These are phyloP conservation scores for Rosa multiflora DNA, from an alignment of 306 rosid species.

Conservation along the genomic window DNA sequence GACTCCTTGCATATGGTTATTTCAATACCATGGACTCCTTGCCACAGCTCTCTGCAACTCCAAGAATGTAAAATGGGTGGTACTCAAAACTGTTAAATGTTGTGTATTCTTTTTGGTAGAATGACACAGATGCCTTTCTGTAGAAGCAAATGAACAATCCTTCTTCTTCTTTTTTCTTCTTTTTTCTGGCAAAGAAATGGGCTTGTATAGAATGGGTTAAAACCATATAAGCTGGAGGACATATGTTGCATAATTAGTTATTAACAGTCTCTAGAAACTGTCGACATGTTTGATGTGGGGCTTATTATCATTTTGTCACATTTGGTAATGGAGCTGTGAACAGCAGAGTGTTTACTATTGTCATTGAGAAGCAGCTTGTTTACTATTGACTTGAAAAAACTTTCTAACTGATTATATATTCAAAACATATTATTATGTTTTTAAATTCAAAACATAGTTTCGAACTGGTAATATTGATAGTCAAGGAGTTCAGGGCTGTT, in stretches of 20 bases:
- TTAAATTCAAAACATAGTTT: no score
- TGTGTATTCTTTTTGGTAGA: background rate
- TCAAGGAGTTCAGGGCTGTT: conserved; percentile 21
- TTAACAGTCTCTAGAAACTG: background rate
- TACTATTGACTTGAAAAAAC: no score
- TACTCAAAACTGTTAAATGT: no score
- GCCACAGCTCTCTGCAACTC: background rate
- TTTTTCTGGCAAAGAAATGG: background rate
- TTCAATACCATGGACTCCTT: no score
- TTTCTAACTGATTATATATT: no score
- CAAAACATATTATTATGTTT: no score
- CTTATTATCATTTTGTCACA: background rate
- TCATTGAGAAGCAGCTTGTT: background rate
- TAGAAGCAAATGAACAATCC: background rate
- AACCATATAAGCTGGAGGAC: background rate
- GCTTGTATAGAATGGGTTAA: background rate
- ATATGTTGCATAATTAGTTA: background rate
- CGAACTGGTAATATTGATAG: conserved; percentile 19
- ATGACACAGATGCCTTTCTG: background rate
- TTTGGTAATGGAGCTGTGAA: background rate
- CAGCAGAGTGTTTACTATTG: background rate
- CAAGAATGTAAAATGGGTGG: no score
- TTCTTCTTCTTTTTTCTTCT: no score
- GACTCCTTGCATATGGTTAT: no score
- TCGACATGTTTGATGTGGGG: background rate